A percentile compares a stretch with the other conserved stretches of the same genome.
phyloP scores from a whole-genome alignment of 2,329 filamentous ascomycete genomes.

The Mollisiaceae sp. region DNA sequence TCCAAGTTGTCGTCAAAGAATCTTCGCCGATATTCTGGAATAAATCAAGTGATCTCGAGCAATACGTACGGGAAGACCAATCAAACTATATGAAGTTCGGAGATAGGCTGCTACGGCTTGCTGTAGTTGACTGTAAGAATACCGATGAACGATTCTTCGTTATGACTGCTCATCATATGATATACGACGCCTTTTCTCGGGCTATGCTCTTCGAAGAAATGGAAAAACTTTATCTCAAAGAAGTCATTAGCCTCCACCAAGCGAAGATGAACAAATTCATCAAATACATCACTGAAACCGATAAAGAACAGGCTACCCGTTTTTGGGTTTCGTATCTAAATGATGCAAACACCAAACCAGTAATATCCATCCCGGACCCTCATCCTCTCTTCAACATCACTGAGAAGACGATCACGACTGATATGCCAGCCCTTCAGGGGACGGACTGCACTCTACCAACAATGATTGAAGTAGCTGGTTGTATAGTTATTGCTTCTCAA shows the following conservation, averaged over 20 bases:
- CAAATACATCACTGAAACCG: constrained; percentile 14
- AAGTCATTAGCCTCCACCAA: not conserved
- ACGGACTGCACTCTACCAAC: constrained; percentile 36
- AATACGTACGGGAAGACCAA: constrained; percentile 12
- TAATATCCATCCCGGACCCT: constrained; percentile 8
- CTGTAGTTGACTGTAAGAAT: constrained; percentile 9
- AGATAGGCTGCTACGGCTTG: constrained; percentile 10
- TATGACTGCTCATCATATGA: constrained; percentile 56
- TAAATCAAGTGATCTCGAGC: constrained; percentile 1
- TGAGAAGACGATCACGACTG: not conserved
- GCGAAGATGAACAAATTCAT: constrained; percentile 21
- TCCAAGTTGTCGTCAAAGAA: constrained; percentile 14
- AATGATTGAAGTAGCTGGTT: constrained; percentile 48
- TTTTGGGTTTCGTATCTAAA: constrained; percentile 22
- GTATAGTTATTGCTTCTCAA: constrained; percentile 46
- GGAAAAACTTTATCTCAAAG: constrained; percentile 14
- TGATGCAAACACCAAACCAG: constrained; percentile 10
- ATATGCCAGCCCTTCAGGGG: not conserved
- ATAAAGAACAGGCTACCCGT: constrained; percentile 11
- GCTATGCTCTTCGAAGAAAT: constrained; percentile 28
- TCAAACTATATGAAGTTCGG: constrained; percentile 15
- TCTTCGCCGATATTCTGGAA: not conserved
- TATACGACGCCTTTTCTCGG: constrained; percentile 61
- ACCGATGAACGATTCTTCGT: constrained; percentile 15
- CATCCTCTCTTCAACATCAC: not conserved